Evolutionary conservation across 495 filamentous ascomycete species (phyloP).

Genomic region (Xylaria grammica): DNA sequence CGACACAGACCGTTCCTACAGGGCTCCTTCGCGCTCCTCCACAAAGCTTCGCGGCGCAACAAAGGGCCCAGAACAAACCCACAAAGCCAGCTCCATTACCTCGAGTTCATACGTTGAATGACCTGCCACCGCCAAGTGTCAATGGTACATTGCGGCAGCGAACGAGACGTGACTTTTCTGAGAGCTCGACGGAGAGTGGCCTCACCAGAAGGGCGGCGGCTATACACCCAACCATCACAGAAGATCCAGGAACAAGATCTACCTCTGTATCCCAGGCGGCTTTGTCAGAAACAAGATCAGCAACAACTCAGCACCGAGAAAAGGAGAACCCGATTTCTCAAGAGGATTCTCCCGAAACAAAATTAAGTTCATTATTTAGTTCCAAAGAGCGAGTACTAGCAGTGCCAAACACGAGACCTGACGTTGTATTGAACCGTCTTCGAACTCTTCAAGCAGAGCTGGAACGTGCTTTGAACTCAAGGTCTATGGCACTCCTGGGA

Average conservation of each 20-base stretch:
- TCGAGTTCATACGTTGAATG: slow-evolving; percentile 30
- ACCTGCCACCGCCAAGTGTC: slow-evolving; percentile 31
- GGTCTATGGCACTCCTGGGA: slow-evolving; percentile 54
- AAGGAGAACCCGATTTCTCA: neutral
- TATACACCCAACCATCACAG: slow-evolving; percentile 8
- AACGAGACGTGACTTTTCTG: slow-evolving; percentile 29
- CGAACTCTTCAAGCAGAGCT: slow-evolving; percentile 56
- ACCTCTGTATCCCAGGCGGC: neutral
- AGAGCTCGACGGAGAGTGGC: slow-evolving; percentile 27
- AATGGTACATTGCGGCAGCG: slow-evolving; percentile 40
- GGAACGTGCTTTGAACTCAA: slow-evolving; percentile 60
- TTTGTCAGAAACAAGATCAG: neutral
- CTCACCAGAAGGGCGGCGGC: slow-evolving; percentile 25
- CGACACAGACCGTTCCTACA: slow-evolving; percentile 30
- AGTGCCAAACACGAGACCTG: slow-evolving; percentile 56
- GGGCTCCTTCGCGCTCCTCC: slow-evolving; percentile 51
- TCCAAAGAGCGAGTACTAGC: slow-evolving; percentile 54
- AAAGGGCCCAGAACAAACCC: slow-evolving; percentile 53
- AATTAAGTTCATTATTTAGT: slow-evolving; percentile 48
- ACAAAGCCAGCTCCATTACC: slow-evolving; percentile 30
- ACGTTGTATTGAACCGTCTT: slow-evolving; percentile 56
- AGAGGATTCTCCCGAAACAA: slow-evolving; percentile 11
- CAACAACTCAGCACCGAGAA: neutral
- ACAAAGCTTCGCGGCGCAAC: slow-evolving; percentile 65
- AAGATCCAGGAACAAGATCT: neutral